Percentiles rank a stretch among this genome's conserved stretches.
phyloP scores from a whole-genome alignment of 176 grass and related monocot genomes.

The Pontederia crassipes region DNA sequence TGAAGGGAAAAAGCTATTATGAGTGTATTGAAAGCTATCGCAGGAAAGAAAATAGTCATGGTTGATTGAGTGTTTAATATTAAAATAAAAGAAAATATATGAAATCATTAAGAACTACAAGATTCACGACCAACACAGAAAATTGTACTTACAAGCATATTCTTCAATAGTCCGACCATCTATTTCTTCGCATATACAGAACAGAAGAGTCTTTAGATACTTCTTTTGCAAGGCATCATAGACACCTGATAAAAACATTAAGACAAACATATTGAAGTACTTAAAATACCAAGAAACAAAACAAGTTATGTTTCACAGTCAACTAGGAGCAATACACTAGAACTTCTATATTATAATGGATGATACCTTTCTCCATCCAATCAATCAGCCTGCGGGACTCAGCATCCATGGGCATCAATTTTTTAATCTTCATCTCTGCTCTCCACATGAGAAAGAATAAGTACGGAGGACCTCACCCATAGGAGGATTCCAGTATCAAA shows the following conservation, averaged over 20 bases:
- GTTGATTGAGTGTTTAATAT: too few relatives aligned
- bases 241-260: conserved; percentile 38
- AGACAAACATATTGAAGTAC: neutral
- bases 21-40: too few relatives aligned
- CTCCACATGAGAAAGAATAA: conserved; percentile 10
- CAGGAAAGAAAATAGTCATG: too few relatives aligned
- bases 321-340: conserved; percentile 5
- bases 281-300: conserved; percentile 18
- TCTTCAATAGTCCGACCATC: conserved; percentile 95
- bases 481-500: neutral
- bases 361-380: conserved; percentile 99
- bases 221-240: conserved; percentile 98
- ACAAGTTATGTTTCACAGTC: neutral
- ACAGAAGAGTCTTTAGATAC: conserved; percentile 92
- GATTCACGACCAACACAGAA: conserved; percentile 5
- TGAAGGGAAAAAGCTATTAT: neutral
- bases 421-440: conserved; percentile 99
- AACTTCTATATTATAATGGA: conserved; percentile 2
- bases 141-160: conserved; percentile 58
- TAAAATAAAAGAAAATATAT: too few relatives aligned
- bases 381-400: conserved; percentile 86
- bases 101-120: neutral
- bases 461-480: neutral
- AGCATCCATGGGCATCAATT: conserved; percentile 93
- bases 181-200: conserved; percentile 81